Conservation (phyloP, 2,329 filamentous ascomycete species). For the Pseudogymnoascus sp. region DNA sequence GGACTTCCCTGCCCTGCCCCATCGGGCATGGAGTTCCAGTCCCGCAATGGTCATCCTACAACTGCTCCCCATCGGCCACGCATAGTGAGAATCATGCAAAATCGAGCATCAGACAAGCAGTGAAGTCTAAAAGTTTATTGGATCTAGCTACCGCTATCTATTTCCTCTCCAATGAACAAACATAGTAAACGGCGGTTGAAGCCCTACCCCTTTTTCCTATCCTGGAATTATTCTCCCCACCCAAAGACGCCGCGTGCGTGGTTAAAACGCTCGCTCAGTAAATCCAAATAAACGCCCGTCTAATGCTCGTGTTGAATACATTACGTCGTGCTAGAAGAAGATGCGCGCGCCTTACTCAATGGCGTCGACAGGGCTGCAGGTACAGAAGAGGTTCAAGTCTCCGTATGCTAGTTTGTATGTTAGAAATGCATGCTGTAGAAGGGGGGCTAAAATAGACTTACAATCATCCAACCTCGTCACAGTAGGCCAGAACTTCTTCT, state of each 20-base stretch:
- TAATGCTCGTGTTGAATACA: conserved; percentile 10
- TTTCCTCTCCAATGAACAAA: not conserved
- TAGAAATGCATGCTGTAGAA: conserved; percentile 17
- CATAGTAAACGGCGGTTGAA: conserved; percentile 8
- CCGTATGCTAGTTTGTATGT: conserved; percentile 57
- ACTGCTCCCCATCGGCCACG: not conserved
- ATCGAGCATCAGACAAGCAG: not conserved
- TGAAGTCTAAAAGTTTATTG: not conserved
- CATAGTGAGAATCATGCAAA: not conserved
- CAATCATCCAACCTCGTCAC: conserved; percentile 83
- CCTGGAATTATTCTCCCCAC: not conserved
- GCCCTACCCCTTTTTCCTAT: conserved; percentile 3
- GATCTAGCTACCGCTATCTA: not conserved
- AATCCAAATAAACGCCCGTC: not conserved
- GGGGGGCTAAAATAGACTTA: conserved; percentile 37
- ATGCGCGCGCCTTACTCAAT: conserved; percentile 15
- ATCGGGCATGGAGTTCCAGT: not conserved
- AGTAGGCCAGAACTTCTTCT: conserved; percentile 97
- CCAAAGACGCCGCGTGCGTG: not conserved
- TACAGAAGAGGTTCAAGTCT: conserved; percentile 90
- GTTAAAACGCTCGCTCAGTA: not conserved
- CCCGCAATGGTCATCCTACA: not conserved
- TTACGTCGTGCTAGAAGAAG: not conserved
- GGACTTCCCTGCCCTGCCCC: not conserved
- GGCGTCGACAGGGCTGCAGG: conserved; percentile 71